Evolutionary conservation across 495 filamentous ascomycete genomes (phyloP).

Genomic region (Neurospora tetrasperma): DNA sequence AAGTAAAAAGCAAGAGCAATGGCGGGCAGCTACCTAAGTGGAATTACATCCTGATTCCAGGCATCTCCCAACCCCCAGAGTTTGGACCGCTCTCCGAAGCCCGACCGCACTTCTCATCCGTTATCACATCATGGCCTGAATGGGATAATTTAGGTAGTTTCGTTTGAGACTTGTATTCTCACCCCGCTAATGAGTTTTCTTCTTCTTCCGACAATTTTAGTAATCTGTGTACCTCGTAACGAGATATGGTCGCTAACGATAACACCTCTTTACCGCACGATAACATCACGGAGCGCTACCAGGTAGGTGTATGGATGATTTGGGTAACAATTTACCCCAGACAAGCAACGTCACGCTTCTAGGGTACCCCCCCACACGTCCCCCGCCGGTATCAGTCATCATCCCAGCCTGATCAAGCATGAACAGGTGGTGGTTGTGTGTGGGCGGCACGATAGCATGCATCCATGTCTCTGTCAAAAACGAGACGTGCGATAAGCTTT

Average conservation of each 20-base stretch:
- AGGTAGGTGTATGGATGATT: neutral
- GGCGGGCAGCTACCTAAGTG: no score
- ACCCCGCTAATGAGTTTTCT: no score
- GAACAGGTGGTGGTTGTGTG: neutral
- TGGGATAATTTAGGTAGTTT: no score
- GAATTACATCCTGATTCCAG: no score
- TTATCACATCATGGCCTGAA: no score
- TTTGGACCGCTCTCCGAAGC: no score
- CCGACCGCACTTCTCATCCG: no score
- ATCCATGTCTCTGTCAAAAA: neutral
- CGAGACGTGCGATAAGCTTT: neutral
- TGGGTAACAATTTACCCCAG: neutral
- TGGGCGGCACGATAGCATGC: neutral
- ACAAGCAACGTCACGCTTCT: neutral
- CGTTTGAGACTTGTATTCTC: no score
- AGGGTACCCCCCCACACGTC: neutral
- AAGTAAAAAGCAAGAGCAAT: no score
- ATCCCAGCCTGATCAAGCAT: neutral
- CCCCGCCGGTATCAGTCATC: neutral
- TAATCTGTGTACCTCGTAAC: no score
- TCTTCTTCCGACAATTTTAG: no score
- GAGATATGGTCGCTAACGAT: neutral
- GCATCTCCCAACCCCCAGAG: no score
- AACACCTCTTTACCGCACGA: neutral
- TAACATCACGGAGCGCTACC: neutral